Evolutionary conservation across 768 basidiomycete genomes (phyloP).

Genomic region (Psilocybe subaeruginosa): DNA sequence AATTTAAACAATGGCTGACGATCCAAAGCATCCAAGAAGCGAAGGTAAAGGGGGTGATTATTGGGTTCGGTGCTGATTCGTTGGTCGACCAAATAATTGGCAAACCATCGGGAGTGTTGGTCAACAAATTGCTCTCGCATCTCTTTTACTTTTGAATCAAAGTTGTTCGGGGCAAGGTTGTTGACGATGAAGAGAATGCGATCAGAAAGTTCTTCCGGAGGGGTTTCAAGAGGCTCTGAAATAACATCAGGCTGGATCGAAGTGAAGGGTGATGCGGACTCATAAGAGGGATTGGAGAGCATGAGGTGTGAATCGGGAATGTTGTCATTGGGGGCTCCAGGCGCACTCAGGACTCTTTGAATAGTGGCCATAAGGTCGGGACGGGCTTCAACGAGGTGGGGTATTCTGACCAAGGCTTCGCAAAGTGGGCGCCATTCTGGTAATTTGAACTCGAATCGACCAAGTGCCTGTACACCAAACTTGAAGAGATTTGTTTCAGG

Average conservation of each 20-base stretch:
- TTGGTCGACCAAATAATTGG: constrained; percentile 96
- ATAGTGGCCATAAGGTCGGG: constrained; percentile 79
- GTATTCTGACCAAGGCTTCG: constrained; percentile 84
- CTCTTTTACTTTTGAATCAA: constrained; percentile 84
- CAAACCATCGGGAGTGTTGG: constrained; percentile 91
- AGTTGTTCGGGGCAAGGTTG: constrained; percentile 94
- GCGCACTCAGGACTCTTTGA: constrained; percentile 67
- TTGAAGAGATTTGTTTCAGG: constrained; percentile 93
- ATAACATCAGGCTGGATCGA: constrained; percentile 76
- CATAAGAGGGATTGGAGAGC: constrained; percentile 26
- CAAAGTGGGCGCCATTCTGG: constrained; percentile 94
- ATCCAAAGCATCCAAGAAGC: constrained; percentile 87
- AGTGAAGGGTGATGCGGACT: constrained; percentile 52
- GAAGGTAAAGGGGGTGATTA: constrained; percentile 93
- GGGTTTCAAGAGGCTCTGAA: constrained; percentile 64
- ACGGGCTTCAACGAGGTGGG: constrained; percentile 82
- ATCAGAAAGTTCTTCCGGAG: constrained; percentile 89
- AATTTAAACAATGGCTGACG: constrained; percentile 67
- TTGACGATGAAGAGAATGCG: constrained; percentile 97
- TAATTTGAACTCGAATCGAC: constrained; percentile 84
- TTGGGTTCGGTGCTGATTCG: constrained; percentile 96
- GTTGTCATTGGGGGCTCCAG: constrained; percentile 46
- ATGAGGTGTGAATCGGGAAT: constrained; percentile 38
- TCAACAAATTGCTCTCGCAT: constrained; percentile 87
- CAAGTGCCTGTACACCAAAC: constrained; percentile 91